Percentiles rank a stretch among this genome's conserved stretches.
These are phyloP conservation scores for Maudiozyma humilis DNA, from an alignment of 1,139 yeast genomes.

Conservation along the genomic window DNA sequence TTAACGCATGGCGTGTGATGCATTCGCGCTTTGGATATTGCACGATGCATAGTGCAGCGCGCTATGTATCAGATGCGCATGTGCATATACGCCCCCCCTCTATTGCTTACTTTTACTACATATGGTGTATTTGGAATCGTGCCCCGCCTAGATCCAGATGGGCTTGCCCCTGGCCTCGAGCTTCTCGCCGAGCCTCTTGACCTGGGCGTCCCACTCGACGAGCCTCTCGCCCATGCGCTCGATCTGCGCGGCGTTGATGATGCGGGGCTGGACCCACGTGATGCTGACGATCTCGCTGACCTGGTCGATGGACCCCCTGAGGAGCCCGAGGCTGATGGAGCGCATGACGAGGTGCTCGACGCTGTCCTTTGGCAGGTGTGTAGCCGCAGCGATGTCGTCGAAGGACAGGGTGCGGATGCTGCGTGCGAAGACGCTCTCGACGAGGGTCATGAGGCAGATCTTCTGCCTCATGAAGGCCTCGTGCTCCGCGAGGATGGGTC, in stretches of 20 bases:
- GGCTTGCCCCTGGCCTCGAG: slow-evolving; percentile 52
- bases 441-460: slow-evolving; percentile 82
- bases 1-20: no score
- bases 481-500: slow-evolving; percentile 53
- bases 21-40: no score
- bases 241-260: slow-evolving; percentile 75
- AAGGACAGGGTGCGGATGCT: slow-evolving; percentile 69
- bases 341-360: slow-evolving; percentile 90
- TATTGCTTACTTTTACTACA: no score
- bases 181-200: slow-evolving; percentile 53
- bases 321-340: slow-evolving; percentile 74
- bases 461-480: slow-evolving; percentile 76
- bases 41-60: no score
- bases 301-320: slow-evolving; percentile 84
- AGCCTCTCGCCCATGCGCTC: slow-evolving; percentile 66
- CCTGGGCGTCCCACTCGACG: slow-evolving; percentile 69
- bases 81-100: no score
- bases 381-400: slow-evolving; percentile 66
- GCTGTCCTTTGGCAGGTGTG: slow-evolving; percentile 50
- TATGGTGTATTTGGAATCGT: no score
- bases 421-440: slow-evolving; percentile 77
- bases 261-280: slow-evolving; percentile 94
- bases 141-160: slow-evolving; percentile 52
- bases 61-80: no score
- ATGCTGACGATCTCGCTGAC: slow-evolving; percentile 69